Evolutionary conservation across 306 rosid species (phyloP), one percentile per base, ranked within the genome.

Genomic region (Malus sylvestris): DNA sequence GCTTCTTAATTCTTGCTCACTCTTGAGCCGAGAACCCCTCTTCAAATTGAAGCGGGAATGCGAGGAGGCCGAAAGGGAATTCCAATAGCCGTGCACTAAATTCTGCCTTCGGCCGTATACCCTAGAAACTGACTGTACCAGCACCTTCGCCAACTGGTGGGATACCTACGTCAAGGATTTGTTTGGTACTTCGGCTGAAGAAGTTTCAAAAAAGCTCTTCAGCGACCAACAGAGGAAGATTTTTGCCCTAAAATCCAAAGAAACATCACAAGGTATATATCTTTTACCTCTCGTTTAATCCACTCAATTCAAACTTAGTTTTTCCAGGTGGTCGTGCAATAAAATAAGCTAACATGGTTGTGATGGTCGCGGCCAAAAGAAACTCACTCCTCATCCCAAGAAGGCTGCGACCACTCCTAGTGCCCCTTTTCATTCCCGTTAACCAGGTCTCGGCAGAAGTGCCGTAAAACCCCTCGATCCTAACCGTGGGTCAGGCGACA

Each of bases 131-230:
- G 0, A 44, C 1, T 2, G 14, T 3, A 44, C 4, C 1, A 44
- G 1, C 15, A 44, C 49, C 0, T 44, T 44, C 0, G 8, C 2
- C 38, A 0, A 1, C 2, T 33, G 8, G 8, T 33, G 2, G 1
- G 38, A 33, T 33, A 8, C 49, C 1, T 44, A 44, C 0, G 4
- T 44, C 4, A 44, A 44, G 4, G 14, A 44, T 44, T 44, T 44
- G 4, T 44, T 44, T 0, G 0, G 14, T 44, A 11, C 0, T 0
- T 11, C 1, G 0, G 1, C 0, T 0, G 15, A 44, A 1, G 49
- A 44, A 3, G 4, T 44, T 11, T 44, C 4, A 0, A 44, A 11
- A 0, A 44, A 1, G 1, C 49, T 11, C 0, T 44, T 44, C 0
- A 1, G 0, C 1, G 4, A 44, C 0, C 15, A 1, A 11, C 0